Conservation (phyloP, 2,329 filamentous ascomycete genomes). For the Alternaria sp. region DNA sequence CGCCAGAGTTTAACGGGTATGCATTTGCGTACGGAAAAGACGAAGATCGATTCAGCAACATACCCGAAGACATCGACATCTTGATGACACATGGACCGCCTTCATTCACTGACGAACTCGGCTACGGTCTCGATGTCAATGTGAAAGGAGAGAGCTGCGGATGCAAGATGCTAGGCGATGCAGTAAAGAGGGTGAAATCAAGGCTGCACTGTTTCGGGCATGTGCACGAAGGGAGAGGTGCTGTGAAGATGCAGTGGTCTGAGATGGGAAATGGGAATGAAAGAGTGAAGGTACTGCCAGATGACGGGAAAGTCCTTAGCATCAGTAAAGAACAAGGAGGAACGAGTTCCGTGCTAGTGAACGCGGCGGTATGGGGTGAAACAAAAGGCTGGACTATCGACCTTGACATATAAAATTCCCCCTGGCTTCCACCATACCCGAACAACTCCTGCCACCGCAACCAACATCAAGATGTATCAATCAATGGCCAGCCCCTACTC, state of each 20-base stretch:
- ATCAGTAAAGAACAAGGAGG: neutral
- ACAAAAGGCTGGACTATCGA: neutral
- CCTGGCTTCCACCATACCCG: neutral
- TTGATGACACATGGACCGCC: neutral
- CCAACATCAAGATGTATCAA: neutral
- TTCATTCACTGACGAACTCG: neutral
- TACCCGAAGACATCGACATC: neutral
- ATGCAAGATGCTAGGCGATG: neutral
- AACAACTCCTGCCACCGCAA: neutral
- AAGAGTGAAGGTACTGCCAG: neutral
- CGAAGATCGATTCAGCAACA: neutral
- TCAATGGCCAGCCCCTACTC: neutral
- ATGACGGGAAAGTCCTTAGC: neutral
- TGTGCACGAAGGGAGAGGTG: neutral
- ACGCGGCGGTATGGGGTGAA: neutral
- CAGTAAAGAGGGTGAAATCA: neutral
- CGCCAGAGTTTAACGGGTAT: neutral
- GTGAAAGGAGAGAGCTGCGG: neutral
- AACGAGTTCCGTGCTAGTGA: neutral
- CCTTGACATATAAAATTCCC: neutral
- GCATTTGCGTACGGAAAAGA: neutral
- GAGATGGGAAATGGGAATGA: neutral
- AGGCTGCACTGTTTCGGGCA: neutral
- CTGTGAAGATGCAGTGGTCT: neutral
- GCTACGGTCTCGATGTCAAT: neutral